These are phyloP conservation scores for Hortaea sp. DNA, from an alignment of 2,329 filamentous ascomycete species.

Conservation along the genomic window DNA sequence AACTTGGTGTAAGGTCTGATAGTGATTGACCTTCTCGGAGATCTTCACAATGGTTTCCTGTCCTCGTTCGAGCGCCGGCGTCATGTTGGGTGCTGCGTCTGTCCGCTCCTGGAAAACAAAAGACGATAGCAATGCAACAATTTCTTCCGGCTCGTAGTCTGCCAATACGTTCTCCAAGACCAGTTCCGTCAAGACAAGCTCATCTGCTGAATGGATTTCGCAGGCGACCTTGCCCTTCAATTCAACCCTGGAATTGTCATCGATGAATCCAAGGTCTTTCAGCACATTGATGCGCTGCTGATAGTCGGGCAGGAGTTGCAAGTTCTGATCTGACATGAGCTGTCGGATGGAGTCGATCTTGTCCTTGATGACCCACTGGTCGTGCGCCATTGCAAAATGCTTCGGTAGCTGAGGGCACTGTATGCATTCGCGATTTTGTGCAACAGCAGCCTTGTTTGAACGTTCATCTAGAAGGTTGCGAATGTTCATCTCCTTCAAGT, in stretches of 20 bases:
- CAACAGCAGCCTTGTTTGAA: constrained; percentile 49
- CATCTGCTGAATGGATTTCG: constrained; percentile 94
- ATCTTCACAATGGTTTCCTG: constrained; percentile 80
- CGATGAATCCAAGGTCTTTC: constrained; percentile 85
- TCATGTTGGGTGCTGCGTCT: constrained; percentile 67
- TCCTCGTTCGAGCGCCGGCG: constrained; percentile 69
- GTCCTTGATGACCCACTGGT: constrained; percentile 92
- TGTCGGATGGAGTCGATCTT: constrained; percentile 81
- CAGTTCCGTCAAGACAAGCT: constrained; percentile 89
- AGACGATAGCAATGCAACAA: constrained; percentile 81
- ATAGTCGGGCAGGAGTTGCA: constrained; percentile 91
- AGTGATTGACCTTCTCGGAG: constrained; percentile 81
- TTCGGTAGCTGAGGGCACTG: constrained; percentile 72
- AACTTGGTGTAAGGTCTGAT: constrained; percentile 85
- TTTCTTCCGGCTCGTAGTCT: constrained; percentile 91
- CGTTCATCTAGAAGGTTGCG: constrained; percentile 71
- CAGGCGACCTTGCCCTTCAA: constrained; percentile 98
- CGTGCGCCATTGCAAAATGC: constrained; percentile 92
- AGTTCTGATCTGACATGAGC: constrained; percentile 88
- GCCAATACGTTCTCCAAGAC: constrained; percentile 95
- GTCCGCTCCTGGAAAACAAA: constrained; percentile 99
- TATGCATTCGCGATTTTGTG: constrained; percentile 54
- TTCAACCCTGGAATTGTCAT: constrained; percentile 75
- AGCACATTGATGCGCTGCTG: constrained; percentile 88
- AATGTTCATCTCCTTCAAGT: constrained; percentile 69